phyloP scores from a whole-genome alignment of 2,329 filamentous ascomycete genomes.

The Cadophora luteo-olivacea region DNA sequence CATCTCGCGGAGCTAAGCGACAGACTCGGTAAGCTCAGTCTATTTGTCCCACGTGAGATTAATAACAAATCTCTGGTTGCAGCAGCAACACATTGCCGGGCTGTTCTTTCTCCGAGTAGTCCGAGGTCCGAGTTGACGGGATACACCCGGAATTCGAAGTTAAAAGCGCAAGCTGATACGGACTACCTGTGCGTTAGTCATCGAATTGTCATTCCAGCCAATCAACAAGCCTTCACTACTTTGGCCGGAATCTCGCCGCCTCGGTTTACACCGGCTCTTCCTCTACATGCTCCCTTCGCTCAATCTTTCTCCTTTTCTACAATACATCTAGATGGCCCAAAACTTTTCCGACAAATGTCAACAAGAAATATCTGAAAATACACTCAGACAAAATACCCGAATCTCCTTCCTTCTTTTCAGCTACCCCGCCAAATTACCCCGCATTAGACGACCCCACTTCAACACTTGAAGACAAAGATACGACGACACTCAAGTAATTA shows the following conservation, averaged over 20 bases:
- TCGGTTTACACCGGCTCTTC: conserved; percentile 18
- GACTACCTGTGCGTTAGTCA: background rate
- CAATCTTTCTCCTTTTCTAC: background rate
- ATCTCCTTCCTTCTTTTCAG: background rate
- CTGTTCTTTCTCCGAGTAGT: background rate
- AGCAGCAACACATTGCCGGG: background rate
- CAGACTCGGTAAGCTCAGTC: background rate
- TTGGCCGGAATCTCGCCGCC: conserved; percentile 6
- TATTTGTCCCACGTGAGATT: background rate
- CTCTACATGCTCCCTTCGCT: background rate
- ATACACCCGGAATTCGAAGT: background rate
- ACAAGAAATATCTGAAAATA: background rate
- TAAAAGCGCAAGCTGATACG: background rate
- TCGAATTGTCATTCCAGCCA: background rate
- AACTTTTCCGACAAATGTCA: background rate
- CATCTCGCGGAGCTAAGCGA: too few species aligned
- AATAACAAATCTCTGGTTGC: background rate
- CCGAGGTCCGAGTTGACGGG: background rate
- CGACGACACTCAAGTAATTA: background rate
- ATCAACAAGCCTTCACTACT: background rate
- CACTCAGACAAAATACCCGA: background rate
- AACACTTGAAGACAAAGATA: background rate
- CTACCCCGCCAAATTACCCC: conserved; percentile 2
- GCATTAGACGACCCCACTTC: background rate
- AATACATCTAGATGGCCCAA: background rate